Conservation (phyloP, 1,284 basidiomycete genomes). For the Cystobasidium pallidum region DNA sequence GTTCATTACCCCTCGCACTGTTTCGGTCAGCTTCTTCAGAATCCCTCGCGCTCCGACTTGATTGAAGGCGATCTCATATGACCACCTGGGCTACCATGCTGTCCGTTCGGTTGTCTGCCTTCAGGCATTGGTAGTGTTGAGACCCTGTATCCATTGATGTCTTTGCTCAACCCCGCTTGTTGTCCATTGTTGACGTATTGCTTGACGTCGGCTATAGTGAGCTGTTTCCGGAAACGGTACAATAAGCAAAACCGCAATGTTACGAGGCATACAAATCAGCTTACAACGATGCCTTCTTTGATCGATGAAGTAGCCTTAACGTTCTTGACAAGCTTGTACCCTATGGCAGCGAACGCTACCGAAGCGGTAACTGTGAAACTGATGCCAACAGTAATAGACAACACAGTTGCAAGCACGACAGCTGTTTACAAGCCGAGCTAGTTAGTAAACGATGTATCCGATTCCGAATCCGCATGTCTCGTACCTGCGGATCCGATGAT, state of each 20-base stretch:
- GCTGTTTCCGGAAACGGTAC: background rate
- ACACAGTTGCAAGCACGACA: slow-evolving; percentile 5
- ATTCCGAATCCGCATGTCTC: background rate
- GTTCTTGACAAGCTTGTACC: slow-evolving; percentile 9
- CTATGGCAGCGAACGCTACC: background rate
- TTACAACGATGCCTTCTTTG: slow-evolving; percentile 20
- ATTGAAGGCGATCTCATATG: background rate
- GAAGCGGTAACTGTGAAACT: slow-evolving; percentile 4
- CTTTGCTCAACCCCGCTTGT: background rate
- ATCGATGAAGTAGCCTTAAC: slow-evolving; percentile 4
- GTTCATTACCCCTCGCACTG: background rate
- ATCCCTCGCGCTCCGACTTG: background rate
- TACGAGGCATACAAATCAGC: background rate
- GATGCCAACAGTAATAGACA: slow-evolving; percentile 15
- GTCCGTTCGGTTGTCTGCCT: background rate
- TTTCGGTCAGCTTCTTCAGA: background rate
- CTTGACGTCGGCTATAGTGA: slow-evolving; percentile 3
- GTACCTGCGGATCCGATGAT: slow-evolving; percentile 36
- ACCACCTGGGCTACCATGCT: background rate
- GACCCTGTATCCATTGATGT: background rate
- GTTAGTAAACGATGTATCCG: background rate
- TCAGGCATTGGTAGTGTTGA: background rate
- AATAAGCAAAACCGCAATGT: too few species aligned
- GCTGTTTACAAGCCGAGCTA: background rate
- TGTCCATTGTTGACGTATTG: background rate